Evolutionary conservation across 75 land plant genomes (phyloP).

Genomic region (Cupressus sempervirens): DNA sequence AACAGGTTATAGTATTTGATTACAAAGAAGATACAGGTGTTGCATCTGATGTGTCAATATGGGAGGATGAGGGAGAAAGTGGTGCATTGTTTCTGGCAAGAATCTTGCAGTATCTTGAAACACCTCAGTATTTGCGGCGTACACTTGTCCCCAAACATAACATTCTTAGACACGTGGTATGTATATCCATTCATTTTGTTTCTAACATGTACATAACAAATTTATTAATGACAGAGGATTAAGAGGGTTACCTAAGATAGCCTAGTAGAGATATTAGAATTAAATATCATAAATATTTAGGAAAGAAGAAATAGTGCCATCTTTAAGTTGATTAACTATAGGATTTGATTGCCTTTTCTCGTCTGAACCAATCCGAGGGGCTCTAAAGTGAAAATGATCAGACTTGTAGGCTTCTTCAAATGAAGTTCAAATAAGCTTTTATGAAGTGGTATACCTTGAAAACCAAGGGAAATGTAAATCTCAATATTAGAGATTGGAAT

Average conservation of each 20-base stretch:
- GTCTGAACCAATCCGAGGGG: too few relatives aligned
- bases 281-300: background rate
- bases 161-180: conserved; percentile 76
- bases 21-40: conserved; percentile 29
- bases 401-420: background rate
- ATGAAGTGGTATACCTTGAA: background rate
- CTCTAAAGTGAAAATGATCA: background rate
- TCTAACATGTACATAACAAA: background rate
- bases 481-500: background rate
- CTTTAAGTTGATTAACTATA: background rate
- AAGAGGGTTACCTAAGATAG: background rate
- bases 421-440: background rate
- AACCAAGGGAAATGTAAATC: background rate
- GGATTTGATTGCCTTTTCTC: background rate
- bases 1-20: conserved; percentile 92
- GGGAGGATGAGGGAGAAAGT: conserved; percentile 30
- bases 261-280: background rate
- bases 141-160: conserved; percentile 73
- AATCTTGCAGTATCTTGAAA: conserved; percentile 78
- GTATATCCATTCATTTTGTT: background rate
- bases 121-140: conserved; percentile 87
- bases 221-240: too few relatives aligned
- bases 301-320: background rate
- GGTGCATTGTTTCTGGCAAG: conserved; percentile 80
- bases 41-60: conserved; percentile 10